Conservation (phyloP, 495 filamentous ascomycete species). For the Penicillium paradoxum region DNA sequence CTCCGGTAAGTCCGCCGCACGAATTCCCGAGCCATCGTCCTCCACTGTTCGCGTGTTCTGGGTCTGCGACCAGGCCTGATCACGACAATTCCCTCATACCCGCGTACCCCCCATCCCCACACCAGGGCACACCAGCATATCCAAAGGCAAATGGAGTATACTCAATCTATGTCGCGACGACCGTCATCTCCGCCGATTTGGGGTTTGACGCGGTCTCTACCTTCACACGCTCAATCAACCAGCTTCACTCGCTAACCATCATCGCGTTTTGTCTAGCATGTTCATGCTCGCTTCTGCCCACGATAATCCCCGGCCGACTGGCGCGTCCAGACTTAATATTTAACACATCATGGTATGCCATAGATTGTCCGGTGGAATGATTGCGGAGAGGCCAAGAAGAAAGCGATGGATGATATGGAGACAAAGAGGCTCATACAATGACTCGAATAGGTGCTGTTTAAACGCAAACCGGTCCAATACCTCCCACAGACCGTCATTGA, state of each 20-base stretch:
- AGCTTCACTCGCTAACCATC: conserved; percentile 9
- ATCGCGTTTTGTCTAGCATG: conserved; percentile 20
- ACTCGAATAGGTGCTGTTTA: conserved; percentile 73
- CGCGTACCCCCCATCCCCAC: background rate
- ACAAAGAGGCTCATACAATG: conserved; percentile 18
- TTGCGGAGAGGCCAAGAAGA: conserved; percentile 2
- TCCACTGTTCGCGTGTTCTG: conserved; percentile 2
- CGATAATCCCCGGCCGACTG: conserved; percentile 27
- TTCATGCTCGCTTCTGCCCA: conserved; percentile 19
- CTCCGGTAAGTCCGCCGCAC: conserved; percentile 10
- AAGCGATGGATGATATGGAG: background rate
- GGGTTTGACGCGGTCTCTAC: conserved; percentile 3
- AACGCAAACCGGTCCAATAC: conserved; percentile 91
- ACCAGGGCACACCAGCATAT: background rate
- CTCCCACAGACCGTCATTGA: conserved; percentile 65
- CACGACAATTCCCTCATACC: background rate
- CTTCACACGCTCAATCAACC: background rate
- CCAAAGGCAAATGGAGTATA: background rate
- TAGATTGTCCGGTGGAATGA: background rate
- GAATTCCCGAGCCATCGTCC: background rate
- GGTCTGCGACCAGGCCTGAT: conserved; percentile 6
- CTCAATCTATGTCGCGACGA: background rate
- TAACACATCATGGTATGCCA: conserved; percentile 39
- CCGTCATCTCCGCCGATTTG: background rate
- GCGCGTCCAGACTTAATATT: conserved; percentile 18